Evolutionary conservation across 352 stramenopile species (phyloP).

Genomic region (Plasmopara halstedii): DNA sequence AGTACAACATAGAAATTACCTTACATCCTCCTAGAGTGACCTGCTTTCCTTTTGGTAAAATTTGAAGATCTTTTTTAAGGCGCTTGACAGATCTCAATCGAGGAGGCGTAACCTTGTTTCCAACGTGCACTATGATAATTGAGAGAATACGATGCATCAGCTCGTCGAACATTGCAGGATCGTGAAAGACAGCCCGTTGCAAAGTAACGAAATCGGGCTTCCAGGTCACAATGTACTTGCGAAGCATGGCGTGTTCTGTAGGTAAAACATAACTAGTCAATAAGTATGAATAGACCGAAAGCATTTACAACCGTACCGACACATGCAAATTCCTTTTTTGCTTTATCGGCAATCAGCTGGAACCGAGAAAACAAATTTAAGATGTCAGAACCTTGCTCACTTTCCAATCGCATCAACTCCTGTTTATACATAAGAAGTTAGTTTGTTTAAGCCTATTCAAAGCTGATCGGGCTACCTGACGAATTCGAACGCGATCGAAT

Average conservation of each 20-base stretch:
- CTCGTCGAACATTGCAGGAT: constrained; percentile 56
- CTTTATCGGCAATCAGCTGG: constrained; percentile 36
- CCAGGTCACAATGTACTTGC: constrained; percentile 30
- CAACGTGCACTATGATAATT: constrained; percentile 39
- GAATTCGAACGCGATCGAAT: constrained; percentile 79
- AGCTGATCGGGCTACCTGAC: constrained; percentile 35
- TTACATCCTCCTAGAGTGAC: constrained; percentile 60
- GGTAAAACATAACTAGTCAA: constrained; percentile 2
- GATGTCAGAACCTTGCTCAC: constrained; percentile 24
- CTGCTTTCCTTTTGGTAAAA: constrained; percentile 53
- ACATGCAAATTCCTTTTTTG: constrained; percentile 42
- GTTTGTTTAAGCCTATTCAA: background rate
- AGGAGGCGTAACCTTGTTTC: constrained; percentile 49
- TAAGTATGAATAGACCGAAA: background rate
- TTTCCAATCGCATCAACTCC: constrained; percentile 43
- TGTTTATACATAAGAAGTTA: constrained; percentile 7
- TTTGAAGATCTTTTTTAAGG: constrained; percentile 37
- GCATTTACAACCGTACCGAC: constrained; percentile 18
- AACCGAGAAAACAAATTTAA: constrained; percentile 41
- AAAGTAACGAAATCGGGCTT: constrained; percentile 28
- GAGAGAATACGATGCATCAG: constrained; percentile 56
- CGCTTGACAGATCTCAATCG: constrained; percentile 43
- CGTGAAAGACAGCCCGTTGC: constrained; percentile 30
- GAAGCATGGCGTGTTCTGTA: constrained; percentile 43
- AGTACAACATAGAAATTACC: constrained; percentile 24